Evolutionary conservation across 768 basidiomycete genomes (phyloP).

Genomic region (Hirschioporus abietinus): DNA sequence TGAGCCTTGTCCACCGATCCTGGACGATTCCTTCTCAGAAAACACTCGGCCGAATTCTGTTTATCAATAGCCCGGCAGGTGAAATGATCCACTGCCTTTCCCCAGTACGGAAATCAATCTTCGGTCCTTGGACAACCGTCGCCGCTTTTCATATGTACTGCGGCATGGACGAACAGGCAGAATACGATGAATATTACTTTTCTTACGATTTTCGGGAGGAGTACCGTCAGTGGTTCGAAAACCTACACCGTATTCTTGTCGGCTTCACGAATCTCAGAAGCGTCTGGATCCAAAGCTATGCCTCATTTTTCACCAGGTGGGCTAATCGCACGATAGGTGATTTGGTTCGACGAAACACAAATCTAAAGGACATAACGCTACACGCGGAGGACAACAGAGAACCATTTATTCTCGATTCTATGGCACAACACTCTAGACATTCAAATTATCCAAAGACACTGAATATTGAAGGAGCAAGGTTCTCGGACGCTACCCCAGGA

Average conservation of each 20-base stretch:
- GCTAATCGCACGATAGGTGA: background rate
- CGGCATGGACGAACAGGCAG: background rate
- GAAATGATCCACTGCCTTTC: background rate
- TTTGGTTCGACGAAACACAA: background rate
- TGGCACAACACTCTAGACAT: no score
- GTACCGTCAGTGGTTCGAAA: background rate
- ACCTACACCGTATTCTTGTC: background rate
- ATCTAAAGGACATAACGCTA: background rate
- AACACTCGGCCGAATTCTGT: background rate
- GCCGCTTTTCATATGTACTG: background rate
- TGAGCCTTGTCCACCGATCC: background rate
- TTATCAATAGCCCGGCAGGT: background rate
- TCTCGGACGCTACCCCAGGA: no score
- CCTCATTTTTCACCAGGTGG: background rate
- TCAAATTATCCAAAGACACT: no score
- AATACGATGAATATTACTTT: background rate
- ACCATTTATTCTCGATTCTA: no score
- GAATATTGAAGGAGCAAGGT: no score
- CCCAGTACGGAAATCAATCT: background rate
- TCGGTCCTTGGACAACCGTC: background rate
- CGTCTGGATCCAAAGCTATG: background rate
- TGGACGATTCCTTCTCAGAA: background rate
- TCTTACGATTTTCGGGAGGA: no score
- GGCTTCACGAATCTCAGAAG: background rate
- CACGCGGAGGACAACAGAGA: no score